phyloP scores from a whole-genome alignment of 129 eudicot genomes.

The Helianthus tuberosus region DNA sequence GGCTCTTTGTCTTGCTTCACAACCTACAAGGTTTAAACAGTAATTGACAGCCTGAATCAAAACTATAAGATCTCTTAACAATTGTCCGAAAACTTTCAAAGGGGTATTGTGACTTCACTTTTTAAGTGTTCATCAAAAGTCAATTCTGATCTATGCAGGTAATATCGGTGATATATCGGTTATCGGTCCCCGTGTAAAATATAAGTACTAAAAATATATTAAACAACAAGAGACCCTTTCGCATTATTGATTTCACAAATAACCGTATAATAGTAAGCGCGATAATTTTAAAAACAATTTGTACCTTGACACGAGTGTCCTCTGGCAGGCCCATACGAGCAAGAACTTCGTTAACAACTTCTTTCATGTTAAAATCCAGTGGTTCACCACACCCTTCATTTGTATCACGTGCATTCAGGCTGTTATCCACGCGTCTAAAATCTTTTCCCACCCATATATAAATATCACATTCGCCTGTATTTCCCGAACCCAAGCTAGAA shows the following conservation, averaged over 20 bases:
- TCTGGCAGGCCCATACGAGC: constrained; percentile 50
- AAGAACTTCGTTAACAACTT: constrained; percentile 44
- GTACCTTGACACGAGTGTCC: constrained; percentile 57
- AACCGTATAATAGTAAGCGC: neutral
- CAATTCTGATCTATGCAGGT: too few species aligned
- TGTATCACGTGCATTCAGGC: constrained; percentile 3
- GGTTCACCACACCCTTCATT: constrained; percentile 29
- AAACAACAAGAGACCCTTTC: neutral
- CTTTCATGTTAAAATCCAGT: constrained; percentile 26
- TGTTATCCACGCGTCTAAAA: constrained; percentile 27
- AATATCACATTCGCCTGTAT: constrained; percentile 27
- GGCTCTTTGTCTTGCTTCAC: constrained; percentile 62
- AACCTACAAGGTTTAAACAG: constrained; percentile 35
- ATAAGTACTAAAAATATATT: neutral
- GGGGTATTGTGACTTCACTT: neutral
- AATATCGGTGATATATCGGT: too few species aligned
- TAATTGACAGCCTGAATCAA: neutral
- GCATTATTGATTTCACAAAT: neutral
- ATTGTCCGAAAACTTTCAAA: neutral
- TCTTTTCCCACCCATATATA: constrained; percentile 63
- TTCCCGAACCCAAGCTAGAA: constrained; percentile 33
- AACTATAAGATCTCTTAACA: neutral
- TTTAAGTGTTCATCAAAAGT: neutral
- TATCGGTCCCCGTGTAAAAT: too few species aligned
- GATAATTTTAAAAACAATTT: neutral